These are phyloP conservation scores for Zymoseptoria brevis DNA, from an alignment of 2,329 filamentous ascomycete species.

Conservation along the genomic window DNA sequence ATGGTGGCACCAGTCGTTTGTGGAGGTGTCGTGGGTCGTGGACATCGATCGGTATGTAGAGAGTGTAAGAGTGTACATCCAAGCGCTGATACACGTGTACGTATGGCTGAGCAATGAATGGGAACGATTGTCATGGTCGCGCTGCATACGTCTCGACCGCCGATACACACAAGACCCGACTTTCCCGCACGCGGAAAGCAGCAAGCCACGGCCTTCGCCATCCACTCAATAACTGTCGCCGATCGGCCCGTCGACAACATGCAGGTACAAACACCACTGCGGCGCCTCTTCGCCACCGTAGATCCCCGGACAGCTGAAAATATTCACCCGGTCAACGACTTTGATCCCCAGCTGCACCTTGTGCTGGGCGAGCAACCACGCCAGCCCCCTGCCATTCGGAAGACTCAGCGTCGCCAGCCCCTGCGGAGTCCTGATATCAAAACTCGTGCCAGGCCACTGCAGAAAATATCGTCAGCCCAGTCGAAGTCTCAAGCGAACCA, in stretches of 20 bases:
- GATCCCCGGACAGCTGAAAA: background rate
- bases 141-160: background rate
- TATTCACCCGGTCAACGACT: background rate
- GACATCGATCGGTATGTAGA: too few species aligned
- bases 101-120: too few species aligned
- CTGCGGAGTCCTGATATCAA: background rate
- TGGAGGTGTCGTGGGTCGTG: too few species aligned
- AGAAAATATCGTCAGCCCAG: too few species aligned
- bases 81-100: too few species aligned
- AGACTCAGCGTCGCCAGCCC: background rate
- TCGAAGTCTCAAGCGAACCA: background rate
- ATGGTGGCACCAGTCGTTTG: too few species aligned
- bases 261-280: slow-evolving; percentile 2
- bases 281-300: background rate
- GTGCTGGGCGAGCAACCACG: slow-evolving; percentile 1
- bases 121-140: too few species aligned
- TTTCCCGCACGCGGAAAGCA: too few species aligned
- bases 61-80: too few species aligned
- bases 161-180: background rate
- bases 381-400: background rate
- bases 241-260: background rate
- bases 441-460: slow-evolving; percentile 4
- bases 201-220: too few species aligned
- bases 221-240: background rate
- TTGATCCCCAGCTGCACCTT: background rate